phyloP scores from a whole-genome alignment of 1,139 yeast genomes.

The Scheffersomyces segobiensis region DNA sequence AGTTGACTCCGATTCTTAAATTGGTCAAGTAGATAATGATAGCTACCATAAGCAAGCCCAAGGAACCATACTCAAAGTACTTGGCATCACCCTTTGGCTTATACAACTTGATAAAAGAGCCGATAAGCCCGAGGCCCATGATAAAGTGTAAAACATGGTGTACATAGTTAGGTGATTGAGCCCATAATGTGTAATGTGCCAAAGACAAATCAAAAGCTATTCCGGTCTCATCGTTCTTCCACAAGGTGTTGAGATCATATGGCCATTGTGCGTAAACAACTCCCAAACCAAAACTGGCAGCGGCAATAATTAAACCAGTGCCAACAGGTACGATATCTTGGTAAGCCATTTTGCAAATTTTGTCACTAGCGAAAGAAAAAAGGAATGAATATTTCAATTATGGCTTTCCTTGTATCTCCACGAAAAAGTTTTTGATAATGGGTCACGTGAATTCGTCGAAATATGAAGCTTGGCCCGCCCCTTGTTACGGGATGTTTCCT shows the following conservation, averaged over 20 bases:
- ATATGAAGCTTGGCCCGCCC: background rate
- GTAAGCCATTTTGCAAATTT: conserved; percentile 26
- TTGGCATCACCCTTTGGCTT: conserved; percentile 82
- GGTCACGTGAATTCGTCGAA: background rate
- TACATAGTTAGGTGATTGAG: conserved; percentile 57
- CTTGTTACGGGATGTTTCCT: background rate
- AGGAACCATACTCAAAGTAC: conserved; percentile 86
- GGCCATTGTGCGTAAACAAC: conserved; percentile 76
- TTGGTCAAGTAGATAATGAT: conserved; percentile 83
- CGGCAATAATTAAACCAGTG: conserved; percentile 42
- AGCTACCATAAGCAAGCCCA: conserved; percentile 68
- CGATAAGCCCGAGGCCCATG: conserved; percentile 63
- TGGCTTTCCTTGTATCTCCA: background rate
- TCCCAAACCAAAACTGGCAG: conserved; percentile 79
- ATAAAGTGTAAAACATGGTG: conserved; percentile 63
- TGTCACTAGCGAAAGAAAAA: background rate
- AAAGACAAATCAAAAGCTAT: conserved; percentile 62
- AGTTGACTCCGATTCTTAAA: conserved; percentile 75
- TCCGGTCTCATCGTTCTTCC: conserved; percentile 52
- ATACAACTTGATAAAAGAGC: conserved; percentile 75
- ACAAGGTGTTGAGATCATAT: conserved; percentile 78
- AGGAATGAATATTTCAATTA: background rate
- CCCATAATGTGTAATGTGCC: conserved; percentile 74
- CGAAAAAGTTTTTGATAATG: background rate
- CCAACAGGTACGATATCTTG: conserved; percentile 54